Evolutionary conservation across 164 flowering plant species (phyloP), one percentile per base, ranked within the genome.

Genomic region (Sextonia rubra): DNA sequence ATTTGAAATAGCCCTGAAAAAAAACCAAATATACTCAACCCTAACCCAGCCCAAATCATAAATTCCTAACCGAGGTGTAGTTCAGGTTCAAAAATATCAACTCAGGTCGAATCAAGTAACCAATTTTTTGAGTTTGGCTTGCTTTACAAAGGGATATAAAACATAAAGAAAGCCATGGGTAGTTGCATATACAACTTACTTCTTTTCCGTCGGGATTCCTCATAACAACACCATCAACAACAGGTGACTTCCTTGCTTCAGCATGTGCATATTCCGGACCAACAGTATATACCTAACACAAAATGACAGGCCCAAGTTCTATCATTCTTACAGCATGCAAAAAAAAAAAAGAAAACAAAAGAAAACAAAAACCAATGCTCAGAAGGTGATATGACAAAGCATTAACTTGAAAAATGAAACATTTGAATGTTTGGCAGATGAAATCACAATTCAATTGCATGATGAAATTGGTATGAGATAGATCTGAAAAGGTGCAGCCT

Each of bases 181-280:
- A 27, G 67, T 26, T 27, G 67, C 47, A 30, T 25, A 66, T 49
- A 8, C 23, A 44, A 85, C 87, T 79, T 89, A 93, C 99, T 82
- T 96, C 99, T 86, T 96, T 96, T 29, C 98, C 99, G 81, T 92
- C 97, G 70, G 87, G 91, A 78, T 96, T 96, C 84, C 99, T 87
- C 99, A 96, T 91, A 70, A 96, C 99, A 81, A 96, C 99, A 44
- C 98, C 99, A 86, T 96, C 99, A 66, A 96, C 99, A 79, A 96
- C 99, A 66, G 99, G 99, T 74, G 99, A 96, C 76, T 96, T 93
- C 80, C 99, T 88, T 74, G 99, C 98, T 80, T 96, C 98, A 69
- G 99, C 98, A 84, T 96, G 99, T n/a, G 99, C 99, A 88, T 96
- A 96, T 78, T 92, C 99, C 20, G 98, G 91, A 65, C 99, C 98